These are phyloP conservation scores for Pythium chondricola DNA, from an alignment of 352 stramenopile genomes.

Conservation along the genomic window DNA sequence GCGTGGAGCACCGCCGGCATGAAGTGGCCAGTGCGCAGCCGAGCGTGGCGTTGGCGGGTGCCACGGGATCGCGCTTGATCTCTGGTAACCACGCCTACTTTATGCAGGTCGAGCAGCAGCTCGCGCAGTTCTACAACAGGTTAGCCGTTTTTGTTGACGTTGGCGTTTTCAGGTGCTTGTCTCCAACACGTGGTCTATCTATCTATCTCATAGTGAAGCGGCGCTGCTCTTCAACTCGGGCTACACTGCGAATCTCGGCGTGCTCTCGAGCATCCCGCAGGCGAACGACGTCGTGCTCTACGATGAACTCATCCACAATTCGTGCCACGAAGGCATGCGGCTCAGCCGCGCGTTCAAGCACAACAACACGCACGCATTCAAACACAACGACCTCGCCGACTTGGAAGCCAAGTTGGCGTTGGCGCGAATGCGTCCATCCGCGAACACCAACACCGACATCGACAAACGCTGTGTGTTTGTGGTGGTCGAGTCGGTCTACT, in stretches of 20 bases:
- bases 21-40: conserved; percentile 21
- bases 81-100: conserved; percentile 90
- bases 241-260: conserved; percentile 94
- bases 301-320: conserved; percentile 97
- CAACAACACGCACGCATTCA: conserved; percentile 54
- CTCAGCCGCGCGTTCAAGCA: conserved; percentile 68
- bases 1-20: conserved; percentile 40
- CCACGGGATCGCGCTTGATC: conserved; percentile 93
- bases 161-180: not conserved
- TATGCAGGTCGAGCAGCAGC: conserved; percentile 81
- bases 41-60: conserved; percentile 15
- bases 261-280: conserved; percentile 90
- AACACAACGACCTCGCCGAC: conserved; percentile 89
- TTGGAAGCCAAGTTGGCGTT: conserved; percentile 65
- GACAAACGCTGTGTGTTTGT: conserved; percentile 89
- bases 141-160: conserved; percentile 7
- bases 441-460: not conserved
- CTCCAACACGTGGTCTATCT: not conserved
- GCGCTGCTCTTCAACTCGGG: conserved; percentile 96
- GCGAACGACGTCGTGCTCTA: conserved; percentile 90
- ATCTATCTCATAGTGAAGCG: conserved; percentile 41
- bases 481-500: conserved; percentile 98
- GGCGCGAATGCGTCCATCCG: too few species aligned
- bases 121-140: conserved; percentile 86
- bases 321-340: conserved; percentile 91